phyloP scores from a whole-genome alignment of 345 rosid species.

The Eucalyptus pauciflora region DNA sequence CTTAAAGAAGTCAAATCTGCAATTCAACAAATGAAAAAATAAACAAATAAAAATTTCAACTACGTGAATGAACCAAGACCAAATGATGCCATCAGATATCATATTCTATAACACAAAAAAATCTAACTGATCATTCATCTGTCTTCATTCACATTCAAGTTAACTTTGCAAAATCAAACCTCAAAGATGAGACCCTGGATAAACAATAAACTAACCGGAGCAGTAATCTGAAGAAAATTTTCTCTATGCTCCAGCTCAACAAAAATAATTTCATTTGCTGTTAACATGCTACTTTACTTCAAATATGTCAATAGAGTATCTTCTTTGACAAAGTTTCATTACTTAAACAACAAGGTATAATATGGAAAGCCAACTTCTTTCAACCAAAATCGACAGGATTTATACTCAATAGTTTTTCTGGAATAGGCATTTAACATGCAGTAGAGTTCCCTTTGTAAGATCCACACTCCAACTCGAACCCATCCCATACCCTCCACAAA shows the following conservation, averaged over 20 bases:
- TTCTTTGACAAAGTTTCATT: not conserved
- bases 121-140: not conserved
- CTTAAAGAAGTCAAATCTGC: constrained; percentile 23
- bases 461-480: not conserved
- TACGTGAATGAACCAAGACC: not conserved
- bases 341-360: not conserved
- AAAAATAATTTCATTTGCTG: not conserved
- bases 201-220: not conserved
- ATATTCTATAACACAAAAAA: not conserved
- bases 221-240: not conserved
- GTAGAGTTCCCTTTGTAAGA: not conserved
- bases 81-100: not conserved
- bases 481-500: not conserved
- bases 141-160: not conserved
- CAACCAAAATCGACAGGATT: not conserved
- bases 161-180: not conserved
- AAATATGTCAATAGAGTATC: not conserved
- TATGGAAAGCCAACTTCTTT: not conserved
- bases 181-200: not conserved
- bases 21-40: not conserved
- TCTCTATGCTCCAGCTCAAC: not conserved
- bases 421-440: not conserved
- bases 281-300: not conserved
- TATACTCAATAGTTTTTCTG: not conserved
- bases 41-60: not conserved